Base-by-base conservation (phyloP, 2,329 filamentous ascomycete genomes). In the Furcasterigmium sp. region DNA sequence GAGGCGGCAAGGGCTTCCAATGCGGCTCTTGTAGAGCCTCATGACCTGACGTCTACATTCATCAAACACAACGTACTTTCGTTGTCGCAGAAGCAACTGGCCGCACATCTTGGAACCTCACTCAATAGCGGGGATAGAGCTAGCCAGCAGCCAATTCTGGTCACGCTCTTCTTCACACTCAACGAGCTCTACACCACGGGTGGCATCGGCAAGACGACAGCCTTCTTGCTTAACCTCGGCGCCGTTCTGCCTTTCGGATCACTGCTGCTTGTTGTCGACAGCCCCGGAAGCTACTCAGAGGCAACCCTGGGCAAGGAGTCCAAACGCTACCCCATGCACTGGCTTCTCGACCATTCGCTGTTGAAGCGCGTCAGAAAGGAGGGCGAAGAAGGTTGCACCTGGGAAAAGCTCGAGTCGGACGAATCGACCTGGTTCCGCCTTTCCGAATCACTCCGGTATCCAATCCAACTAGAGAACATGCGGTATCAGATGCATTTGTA, bases 401-500 rank as follows among this genome's bases (percentile, higher is more conserved):
- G 91, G 91, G 77, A 82, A 52, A 89, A 86, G 62, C 46, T 95
- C 3, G 70, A 85, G 42, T 80, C 80, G 18, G 75, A 90, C 47
- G 88, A 95, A 38, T 90, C 87, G 3, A 68, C 79, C 43, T 97
- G 91, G 91, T 96, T 91, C 65, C 78, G 91, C 35, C 65, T 95
- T 28, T 70, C 76, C 11, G 73, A 78, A 2, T 68, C 63, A 14
- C 64, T 96, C 51, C 70, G 73, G 32, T 97, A 96, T 65, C 85
- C 90, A 8, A 89, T 96, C 54, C 76, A 82, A 41, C 66, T 97
- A 58, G 91, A 97, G 68, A 88, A 96, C 59, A 95, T 96, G 91
- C 81, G 91, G 37, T 95, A 91, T 63, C 91, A 97, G 64, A 73
- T 95, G 54, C 90, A 96, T 68, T 59, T 96, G 14, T 97, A 95